These are phyloP conservation scores for Ustilago crameri DNA, from an alignment of 1,284 basidiomycete species.

Conservation along the genomic window DNA sequence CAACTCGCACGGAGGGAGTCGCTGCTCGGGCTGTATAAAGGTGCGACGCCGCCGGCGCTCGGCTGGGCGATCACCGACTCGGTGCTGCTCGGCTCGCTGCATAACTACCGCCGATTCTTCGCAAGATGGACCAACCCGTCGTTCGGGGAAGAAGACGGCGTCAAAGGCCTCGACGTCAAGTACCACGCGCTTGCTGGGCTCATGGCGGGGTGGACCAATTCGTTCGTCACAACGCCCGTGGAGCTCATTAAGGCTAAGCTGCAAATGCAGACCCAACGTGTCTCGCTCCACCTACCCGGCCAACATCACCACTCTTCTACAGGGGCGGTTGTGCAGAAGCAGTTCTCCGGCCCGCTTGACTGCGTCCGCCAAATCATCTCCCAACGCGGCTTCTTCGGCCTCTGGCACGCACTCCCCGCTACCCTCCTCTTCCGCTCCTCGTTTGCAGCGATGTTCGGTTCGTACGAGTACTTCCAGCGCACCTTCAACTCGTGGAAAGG, in stretches of 20 bases:
- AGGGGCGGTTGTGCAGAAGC: slow-evolving; percentile 1
- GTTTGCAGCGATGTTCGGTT: slow-evolving; percentile 64
- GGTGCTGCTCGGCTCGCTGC: slow-evolving; percentile 77
- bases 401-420: slow-evolving; percentile 68
- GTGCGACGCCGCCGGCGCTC: slow-evolving; percentile 76
- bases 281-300: slow-evolving; percentile 56
- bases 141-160: slow-evolving; percentile 24
- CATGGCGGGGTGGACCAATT: slow-evolving; percentile 81
- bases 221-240: slow-evolving; percentile 75
- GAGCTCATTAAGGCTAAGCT: slow-evolving; percentile 75
- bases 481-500: slow-evolving; percentile 32
- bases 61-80: slow-evolving; percentile 83
- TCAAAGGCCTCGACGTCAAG: slow-evolving; percentile 35
- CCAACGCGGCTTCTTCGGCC: slow-evolving; percentile 57
- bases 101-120: slow-evolving; percentile 55
- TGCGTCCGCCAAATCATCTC: slow-evolving; percentile 65
- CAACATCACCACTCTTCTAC: neutral
- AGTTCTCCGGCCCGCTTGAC: slow-evolving; percentile 67
- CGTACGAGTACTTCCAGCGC: slow-evolving; percentile 64
- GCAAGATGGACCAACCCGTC: slow-evolving; percentile 21
- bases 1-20: slow-evolving; percentile 76
- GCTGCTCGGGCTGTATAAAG: slow-evolving; percentile 68
- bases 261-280: slow-evolving; percentile 77
- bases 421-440: slow-evolving; percentile 68
- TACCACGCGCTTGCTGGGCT: slow-evolving; percentile 74